A percentile compares a stretch with the other conserved stretches of the same genome.
Conservation (phyloP, 176 grass and related monocot genomes). For the Pharus latifolius region DNA sequence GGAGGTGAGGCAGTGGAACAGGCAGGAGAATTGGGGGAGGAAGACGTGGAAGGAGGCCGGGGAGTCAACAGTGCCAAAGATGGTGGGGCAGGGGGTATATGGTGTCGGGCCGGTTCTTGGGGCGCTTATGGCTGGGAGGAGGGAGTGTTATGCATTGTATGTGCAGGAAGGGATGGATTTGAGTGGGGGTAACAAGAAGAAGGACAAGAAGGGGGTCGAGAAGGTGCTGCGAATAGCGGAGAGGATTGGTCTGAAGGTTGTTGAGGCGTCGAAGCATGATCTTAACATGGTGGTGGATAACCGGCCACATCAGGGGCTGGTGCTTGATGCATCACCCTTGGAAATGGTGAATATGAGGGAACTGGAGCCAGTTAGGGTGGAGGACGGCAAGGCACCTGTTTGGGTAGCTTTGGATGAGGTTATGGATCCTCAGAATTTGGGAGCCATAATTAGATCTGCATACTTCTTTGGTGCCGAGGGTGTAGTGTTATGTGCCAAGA, state of each 20-base stretch:
- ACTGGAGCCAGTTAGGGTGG: constrained; percentile 49
- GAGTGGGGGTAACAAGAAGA: constrained; percentile 74
- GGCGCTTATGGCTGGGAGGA: constrained; percentile 58
- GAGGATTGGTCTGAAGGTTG: constrained; percentile 60
- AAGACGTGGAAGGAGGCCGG: constrained; percentile 63
- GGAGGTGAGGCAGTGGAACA: constrained; percentile 57
- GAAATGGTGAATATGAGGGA: constrained; percentile 81
- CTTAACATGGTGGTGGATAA: constrained; percentile 91
- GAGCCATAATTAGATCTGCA: constrained; percentile 91
- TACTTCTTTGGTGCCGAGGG: constrained; percentile 85
- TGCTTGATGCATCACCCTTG: constrained; percentile 86
- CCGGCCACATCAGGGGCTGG: constrained; percentile 82
- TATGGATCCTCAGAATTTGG: constrained; percentile 97
- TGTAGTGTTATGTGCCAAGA: constrained; percentile 81
- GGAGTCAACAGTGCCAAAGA: constrained; percentile 58
- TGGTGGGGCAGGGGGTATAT: constrained; percentile 75
- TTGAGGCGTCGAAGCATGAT: constrained; percentile 79
- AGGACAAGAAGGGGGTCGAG: constrained; percentile 74
- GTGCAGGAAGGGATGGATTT: constrained; percentile 84
- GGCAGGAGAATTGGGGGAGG: constrained; percentile 71
- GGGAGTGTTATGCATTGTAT: constrained; percentile 83
- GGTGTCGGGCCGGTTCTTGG: constrained; percentile 78
- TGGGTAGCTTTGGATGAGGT: constrained; percentile 97
- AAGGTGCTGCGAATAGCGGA: constrained; percentile 59
- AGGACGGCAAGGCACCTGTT: constrained; percentile 46